Percentiles rank a stretch among this genome's conserved stretches.
Conservation (phyloP, 2,329 filamentous ascomycete genomes). For the Aureobasidium sp. region DNA sequence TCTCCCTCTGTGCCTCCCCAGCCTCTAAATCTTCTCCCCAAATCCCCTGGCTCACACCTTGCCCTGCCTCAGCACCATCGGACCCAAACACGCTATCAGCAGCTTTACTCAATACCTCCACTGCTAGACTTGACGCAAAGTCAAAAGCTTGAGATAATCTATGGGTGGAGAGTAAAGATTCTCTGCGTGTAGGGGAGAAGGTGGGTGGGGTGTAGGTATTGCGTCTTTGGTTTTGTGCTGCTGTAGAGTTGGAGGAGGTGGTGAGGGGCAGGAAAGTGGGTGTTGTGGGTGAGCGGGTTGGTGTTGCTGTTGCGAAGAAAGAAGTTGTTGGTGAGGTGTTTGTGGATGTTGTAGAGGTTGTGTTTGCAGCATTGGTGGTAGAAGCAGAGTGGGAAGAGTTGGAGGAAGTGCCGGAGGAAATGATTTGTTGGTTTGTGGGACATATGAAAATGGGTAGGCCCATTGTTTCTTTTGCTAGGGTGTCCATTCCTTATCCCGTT, state of each 20-base stretch:
- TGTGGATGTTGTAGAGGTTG: neutral
- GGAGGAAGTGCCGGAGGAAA: neutral
- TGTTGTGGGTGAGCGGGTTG: neutral
- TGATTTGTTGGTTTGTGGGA: neutral
- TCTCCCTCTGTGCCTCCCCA: too few species aligned
- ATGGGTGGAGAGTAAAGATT: neutral
- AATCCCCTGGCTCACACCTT: too few species aligned
- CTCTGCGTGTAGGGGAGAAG: neutral
- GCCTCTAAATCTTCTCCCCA: too few species aligned
- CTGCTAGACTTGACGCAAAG: neutral
- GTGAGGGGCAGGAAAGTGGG: neutral
- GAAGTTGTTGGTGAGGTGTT: neutral
- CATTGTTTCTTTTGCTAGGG: neutral
- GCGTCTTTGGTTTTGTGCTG: neutral
- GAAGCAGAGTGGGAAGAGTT: neutral
- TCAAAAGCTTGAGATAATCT: neutral
- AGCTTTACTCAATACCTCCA: neutral
- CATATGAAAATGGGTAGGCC: conserved; percentile 5
- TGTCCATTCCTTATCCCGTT: too few species aligned
- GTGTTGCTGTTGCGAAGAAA: neutral
- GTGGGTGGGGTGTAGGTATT: neutral
- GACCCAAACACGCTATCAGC: neutral
- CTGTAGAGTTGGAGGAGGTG: neutral
- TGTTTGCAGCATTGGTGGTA: neutral
- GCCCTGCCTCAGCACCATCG: too few species aligned